A percentile compares a stretch with the other conserved stretches of the same genome.
Conservation (phyloP, 371 early-diverging fungal species). For the Sporodiniella umbellata region DNA sequence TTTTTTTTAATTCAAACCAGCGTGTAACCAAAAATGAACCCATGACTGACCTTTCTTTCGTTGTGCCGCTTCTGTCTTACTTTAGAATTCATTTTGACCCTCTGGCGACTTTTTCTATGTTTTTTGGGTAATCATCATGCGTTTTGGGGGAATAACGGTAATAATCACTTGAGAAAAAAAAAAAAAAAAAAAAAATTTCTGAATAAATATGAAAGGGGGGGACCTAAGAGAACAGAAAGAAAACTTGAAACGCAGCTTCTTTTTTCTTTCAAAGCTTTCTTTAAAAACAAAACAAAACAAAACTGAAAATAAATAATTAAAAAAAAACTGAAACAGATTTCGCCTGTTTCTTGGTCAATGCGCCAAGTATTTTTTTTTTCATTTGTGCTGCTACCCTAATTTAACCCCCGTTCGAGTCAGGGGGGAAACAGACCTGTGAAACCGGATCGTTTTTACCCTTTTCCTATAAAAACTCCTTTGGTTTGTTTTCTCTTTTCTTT, state of each 20-base stretch:
- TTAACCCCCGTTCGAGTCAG: not conserved
- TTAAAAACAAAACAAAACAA: not conserved
- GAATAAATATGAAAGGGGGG: too few relatives aligned
- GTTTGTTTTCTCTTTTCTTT: not conserved
- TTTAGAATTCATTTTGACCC: too few relatives aligned
- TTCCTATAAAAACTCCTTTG: not conserved
- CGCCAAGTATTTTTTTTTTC: not conserved
- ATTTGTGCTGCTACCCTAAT: not conserved
- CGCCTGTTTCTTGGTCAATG: not conserved
- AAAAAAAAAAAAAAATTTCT: too few relatives aligned
- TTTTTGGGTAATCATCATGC: too few relatives aligned
- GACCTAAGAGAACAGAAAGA: too few relatives aligned
- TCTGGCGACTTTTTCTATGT: not conserved
- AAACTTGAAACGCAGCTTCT: too few relatives aligned
- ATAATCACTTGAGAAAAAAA: too few relatives aligned
- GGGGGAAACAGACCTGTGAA: not conserved
- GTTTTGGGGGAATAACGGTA: too few relatives aligned
- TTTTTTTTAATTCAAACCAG: too few relatives aligned
- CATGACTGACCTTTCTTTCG: not conserved
- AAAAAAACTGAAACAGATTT: too few relatives aligned
- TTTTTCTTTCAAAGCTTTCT: too few relatives aligned
- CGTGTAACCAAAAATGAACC: constrained; percentile 1
- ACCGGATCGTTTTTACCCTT: not conserved
- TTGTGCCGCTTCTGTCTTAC: too few relatives aligned
- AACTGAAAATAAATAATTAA: not conserved